phyloP scores from a whole-genome alignment of 2,329 filamentous ascomycete genomes.

The Lachnellula willkommii region DNA sequence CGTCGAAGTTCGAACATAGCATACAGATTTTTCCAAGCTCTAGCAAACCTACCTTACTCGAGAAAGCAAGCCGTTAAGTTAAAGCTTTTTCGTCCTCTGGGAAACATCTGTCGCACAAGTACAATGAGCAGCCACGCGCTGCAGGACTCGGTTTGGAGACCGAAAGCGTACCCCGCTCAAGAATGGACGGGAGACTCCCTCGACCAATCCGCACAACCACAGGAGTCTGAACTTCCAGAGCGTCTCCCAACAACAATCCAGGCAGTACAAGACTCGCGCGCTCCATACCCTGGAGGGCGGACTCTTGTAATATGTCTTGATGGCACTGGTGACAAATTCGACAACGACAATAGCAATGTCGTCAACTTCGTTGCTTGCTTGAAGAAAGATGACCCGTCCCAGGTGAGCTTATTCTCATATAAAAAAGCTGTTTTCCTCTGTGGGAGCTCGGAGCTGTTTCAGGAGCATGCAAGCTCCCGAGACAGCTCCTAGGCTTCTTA shows the following conservation, averaged over 20 bases:
- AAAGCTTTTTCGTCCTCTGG: neutral
- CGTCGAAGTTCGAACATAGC: too few relatives aligned
- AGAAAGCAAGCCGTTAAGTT: too few relatives aligned
- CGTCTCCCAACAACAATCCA: slow-evolving; percentile 14
- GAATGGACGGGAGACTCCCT: slow-evolving; percentile 5
- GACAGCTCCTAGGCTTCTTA: too few relatives aligned
- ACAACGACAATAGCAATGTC: slow-evolving; percentile 39
- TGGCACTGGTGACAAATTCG: slow-evolving; percentile 42
- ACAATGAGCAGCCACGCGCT: slow-evolving; percentile 4
- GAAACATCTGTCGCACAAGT: neutral
- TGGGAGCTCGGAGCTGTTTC: too few relatives aligned
- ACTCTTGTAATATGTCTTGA: slow-evolving; percentile 38
- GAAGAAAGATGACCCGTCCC: slow-evolving; percentile 37
- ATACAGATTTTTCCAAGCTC: too few relatives aligned
- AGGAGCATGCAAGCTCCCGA: too few relatives aligned
- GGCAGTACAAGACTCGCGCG: slow-evolving; percentile 13
- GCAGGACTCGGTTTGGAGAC: slow-evolving; percentile 10
- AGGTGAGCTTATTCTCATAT: slow-evolving; percentile 11
- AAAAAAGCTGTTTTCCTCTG: too few relatives aligned
- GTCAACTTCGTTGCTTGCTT: slow-evolving; percentile 40
- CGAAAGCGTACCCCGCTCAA: slow-evolving; percentile 16
- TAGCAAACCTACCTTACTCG: too few relatives aligned
- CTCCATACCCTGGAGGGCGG: slow-evolving; percentile 3
- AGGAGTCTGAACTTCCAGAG: slow-evolving; percentile 3
- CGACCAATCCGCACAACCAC: slow-evolving; percentile 4